phyloP scores from a whole-genome alignment of 371 early-diverging fungal genomes.

The Neoconidiobolus thromboides region DNA sequence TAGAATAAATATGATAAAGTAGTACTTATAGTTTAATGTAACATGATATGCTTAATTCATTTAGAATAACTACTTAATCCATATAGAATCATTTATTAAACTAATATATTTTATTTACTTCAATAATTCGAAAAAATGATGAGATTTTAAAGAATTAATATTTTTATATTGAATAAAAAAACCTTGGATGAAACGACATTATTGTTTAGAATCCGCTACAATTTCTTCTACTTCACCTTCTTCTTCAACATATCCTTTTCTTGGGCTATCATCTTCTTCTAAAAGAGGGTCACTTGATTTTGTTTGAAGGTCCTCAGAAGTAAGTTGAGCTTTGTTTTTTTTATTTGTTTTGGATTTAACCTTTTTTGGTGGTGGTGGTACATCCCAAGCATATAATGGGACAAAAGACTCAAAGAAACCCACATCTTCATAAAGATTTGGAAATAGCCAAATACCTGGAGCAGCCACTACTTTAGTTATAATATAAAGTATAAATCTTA shows the following conservation, averaged over 20 bases:
- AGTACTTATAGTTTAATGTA: no score
- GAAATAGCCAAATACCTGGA: conserved; percentile 98
- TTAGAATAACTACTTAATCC: no score
- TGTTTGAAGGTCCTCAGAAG: not conserved
- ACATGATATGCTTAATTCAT: no score
- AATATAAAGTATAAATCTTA: conserved; percentile 79
- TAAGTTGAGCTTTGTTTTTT: conserved; percentile 2
- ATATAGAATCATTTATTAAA: no score
- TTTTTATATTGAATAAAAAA: no score
- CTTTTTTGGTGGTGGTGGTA: conserved; percentile 18
- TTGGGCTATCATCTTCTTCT: not conserved
- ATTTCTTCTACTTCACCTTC: not conserved
- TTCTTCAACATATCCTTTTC: not conserved
- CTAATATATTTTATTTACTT: no score
- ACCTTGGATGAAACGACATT: no score
- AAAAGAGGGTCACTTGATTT: not conserved
- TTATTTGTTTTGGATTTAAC: conserved; percentile 6
- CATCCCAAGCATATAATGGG: conserved; percentile 88
- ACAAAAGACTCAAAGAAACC: conserved; percentile 95
- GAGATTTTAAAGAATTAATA: no score
- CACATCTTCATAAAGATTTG: conserved; percentile 96
- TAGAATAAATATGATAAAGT: no score
- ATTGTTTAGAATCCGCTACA: not conserved
- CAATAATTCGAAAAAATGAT: no score
- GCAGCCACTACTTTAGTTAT: conserved; percentile 53